These are phyloP conservation scores for Skeletonema grethae DNA, from an alignment of 108 stramenopile genomes.

Conservation along the genomic window DNA sequence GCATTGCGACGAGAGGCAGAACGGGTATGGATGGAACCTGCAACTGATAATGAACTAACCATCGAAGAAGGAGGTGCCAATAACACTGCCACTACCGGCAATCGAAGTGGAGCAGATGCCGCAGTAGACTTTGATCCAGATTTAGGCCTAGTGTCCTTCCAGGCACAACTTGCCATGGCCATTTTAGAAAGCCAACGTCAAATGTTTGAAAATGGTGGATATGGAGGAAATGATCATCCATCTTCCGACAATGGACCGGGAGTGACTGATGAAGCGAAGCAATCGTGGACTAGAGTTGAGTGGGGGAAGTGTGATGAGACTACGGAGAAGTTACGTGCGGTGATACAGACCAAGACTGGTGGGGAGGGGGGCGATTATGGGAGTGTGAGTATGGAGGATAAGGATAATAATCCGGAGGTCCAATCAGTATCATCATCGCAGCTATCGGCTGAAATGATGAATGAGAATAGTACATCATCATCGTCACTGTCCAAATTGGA, in stretches of 20 bases:
- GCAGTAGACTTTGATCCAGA: constrained; percentile 54
- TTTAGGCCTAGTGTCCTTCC: constrained; percentile 78
- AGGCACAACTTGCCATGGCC: constrained; percentile 89
- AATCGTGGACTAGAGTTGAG: constrained; percentile 69
- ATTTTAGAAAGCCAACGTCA: constrained; percentile 87
- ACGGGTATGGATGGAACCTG: constrained; percentile 66
- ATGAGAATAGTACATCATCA: not conserved
- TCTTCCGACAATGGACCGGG: constrained; percentile 43
- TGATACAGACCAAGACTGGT: constrained; percentile 17
- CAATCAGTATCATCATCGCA: constrained; percentile 1
- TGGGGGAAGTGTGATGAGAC: constrained; percentile 39
- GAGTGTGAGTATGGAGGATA: constrained; percentile 20
- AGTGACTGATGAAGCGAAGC: constrained; percentile 73
- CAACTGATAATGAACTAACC: constrained; percentile 37
- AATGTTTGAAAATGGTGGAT: constrained; percentile 85
- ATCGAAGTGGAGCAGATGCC: constrained; percentile 22
- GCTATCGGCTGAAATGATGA: not conserved
- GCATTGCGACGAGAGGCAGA: constrained; percentile 66
- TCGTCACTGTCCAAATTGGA: constrained; percentile 24
- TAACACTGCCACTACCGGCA: not conserved
- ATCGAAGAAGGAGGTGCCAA: constrained; percentile 10
- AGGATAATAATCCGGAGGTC: not conserved
- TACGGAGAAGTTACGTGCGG: constrained; percentile 41
- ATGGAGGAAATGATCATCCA: constrained; percentile 66
- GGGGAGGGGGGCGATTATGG: constrained; percentile 37